A percentile compares a stretch with the other conserved stretches of the same genome.
Evolutionary conservation across 2,329 filamentous ascomycete species (phyloP).

Genomic region (Fusarium caatingaense): DNA sequence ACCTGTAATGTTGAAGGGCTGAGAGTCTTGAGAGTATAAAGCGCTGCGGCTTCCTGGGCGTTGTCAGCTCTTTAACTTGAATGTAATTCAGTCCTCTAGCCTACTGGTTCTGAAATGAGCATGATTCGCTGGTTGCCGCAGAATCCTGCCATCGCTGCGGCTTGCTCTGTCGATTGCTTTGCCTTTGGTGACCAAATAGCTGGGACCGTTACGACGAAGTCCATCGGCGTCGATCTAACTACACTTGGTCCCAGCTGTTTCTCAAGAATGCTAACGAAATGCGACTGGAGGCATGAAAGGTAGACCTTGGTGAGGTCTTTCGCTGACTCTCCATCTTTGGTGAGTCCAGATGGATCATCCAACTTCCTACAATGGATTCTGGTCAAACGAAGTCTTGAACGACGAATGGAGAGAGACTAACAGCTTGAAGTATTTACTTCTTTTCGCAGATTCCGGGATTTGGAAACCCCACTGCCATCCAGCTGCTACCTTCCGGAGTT

Average conservation of each 20-base stretch:
- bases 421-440: slow-evolving; percentile 62
- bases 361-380: slow-evolving; percentile 47
- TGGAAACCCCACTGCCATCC: slow-evolving; percentile 63
- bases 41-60: slow-evolving; percentile 60
- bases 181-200: slow-evolving; percentile 69
- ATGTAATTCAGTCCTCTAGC: slow-evolving; percentile 11
- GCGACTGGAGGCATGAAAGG: slow-evolving; percentile 59
- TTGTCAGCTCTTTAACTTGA: slow-evolving; percentile 25
- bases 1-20: slow-evolving; percentile 55
- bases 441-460: slow-evolving; percentile 56
- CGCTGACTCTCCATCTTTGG: slow-evolving; percentile 51
- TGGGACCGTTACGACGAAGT: slow-evolving; percentile 68
- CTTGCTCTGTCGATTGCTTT: slow-evolving; percentile 61
- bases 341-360: slow-evolving; percentile 49
- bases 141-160: slow-evolving; percentile 54
- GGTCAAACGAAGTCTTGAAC: slow-evolving; percentile 22
- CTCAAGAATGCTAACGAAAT: slow-evolving; percentile 60
- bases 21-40: slow-evolving; percentile 60
- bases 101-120: slow-evolving; percentile 62
- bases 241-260: slow-evolving; percentile 56
- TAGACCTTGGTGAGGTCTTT: slow-evolving; percentile 56
- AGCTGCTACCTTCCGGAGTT: slow-evolving; percentile 56
- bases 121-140: slow-evolving; percentile 57
- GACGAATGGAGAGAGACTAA: slow-evolving; percentile 46
- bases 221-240: slow-evolving; percentile 58